A percentile compares a stretch with the other conserved stretches of the same genome.
Evolutionary conservation across 441 rosid species (phyloP).

Genomic region (Aquilaria agallochum): DNA sequence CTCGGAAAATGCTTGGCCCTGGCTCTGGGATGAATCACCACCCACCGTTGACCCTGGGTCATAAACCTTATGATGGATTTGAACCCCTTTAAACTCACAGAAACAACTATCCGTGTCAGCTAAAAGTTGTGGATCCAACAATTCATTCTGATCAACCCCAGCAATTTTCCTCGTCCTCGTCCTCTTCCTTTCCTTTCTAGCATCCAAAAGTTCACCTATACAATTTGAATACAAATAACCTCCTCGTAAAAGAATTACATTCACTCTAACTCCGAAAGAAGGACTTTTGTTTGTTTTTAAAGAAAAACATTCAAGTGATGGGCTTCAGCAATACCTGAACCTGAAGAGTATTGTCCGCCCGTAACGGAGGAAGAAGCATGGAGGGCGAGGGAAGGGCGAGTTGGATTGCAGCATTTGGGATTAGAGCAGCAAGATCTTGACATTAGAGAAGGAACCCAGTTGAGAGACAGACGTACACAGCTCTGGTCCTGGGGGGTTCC

Average conservation of each 20-base stretch:
- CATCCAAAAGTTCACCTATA: conserved; percentile 30
- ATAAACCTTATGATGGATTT: conserved; percentile 67
- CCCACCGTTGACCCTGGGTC: conserved; percentile 29
- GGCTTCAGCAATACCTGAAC: background rate
- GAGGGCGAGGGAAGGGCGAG: conserved; percentile 1
- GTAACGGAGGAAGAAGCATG: conserved; percentile 9
- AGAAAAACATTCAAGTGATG: background rate
- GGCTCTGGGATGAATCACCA: conserved; percentile 20
- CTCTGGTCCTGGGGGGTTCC: too few relatives aligned
- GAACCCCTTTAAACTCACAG: conserved; percentile 82
- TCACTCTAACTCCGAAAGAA: background rate
- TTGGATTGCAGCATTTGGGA: background rate
- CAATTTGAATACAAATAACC: background rate
- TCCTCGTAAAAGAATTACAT: background rate
- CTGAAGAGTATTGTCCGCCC: conserved; percentile 13
- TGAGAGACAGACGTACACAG: too few relatives aligned
- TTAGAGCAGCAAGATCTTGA: background rate
- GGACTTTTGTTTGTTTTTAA: background rate
- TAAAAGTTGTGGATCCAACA: conserved; percentile 52
- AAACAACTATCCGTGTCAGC: conserved; percentile 90
- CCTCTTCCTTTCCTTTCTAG: conserved; percentile 19
- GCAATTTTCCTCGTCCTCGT: conserved; percentile 31
- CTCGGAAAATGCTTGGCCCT: conserved; percentile 6
- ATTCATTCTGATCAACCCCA: conserved; percentile 69
- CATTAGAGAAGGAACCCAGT: too few relatives aligned